Evolutionary conservation across 176 grass and related monocot species (phyloP).

Genomic region (Oryza brachyantha): DNA sequence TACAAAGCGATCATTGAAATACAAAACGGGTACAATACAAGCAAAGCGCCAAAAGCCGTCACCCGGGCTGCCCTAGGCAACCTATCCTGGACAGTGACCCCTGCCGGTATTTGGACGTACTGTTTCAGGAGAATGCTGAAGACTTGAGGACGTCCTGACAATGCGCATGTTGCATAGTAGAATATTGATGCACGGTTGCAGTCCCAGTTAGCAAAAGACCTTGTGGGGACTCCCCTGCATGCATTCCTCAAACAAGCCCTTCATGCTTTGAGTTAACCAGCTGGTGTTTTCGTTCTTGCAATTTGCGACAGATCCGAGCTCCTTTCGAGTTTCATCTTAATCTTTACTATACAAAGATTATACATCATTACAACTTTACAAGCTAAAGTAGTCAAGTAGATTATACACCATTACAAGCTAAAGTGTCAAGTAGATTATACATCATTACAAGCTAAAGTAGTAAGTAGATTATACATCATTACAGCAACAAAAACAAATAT

Average conservation of each 20-base stretch:
- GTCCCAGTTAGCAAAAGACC: too few species aligned
- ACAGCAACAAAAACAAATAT: not conserved
- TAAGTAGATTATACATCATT: not conserved
- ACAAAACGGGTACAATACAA: not conserved
- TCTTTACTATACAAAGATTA: not conserved
- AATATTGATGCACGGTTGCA: too few species aligned
- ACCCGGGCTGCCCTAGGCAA: constrained; percentile 28
- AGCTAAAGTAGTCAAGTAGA: not conserved
- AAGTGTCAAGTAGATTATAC: not conserved
- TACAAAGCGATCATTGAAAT: too few species aligned
- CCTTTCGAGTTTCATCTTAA: not conserved
- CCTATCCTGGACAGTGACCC: not conserved
- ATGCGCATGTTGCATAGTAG: not conserved
- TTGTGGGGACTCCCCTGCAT: too few species aligned
- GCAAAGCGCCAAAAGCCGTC: constrained; percentile 24
- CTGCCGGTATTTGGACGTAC: not conserved
- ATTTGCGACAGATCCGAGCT: not conserved
- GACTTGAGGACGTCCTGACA: not conserved
- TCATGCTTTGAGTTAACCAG: not conserved
- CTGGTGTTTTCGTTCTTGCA: not conserved
- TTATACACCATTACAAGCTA: not conserved
- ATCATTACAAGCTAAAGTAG: not conserved
- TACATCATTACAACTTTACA: not conserved
- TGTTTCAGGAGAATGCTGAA: not conserved
- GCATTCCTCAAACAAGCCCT: not conserved